Evolutionary conservation across 176 grass and related monocot genomes (phyloP).

Genomic region (Oryza glumipatula): DNA sequence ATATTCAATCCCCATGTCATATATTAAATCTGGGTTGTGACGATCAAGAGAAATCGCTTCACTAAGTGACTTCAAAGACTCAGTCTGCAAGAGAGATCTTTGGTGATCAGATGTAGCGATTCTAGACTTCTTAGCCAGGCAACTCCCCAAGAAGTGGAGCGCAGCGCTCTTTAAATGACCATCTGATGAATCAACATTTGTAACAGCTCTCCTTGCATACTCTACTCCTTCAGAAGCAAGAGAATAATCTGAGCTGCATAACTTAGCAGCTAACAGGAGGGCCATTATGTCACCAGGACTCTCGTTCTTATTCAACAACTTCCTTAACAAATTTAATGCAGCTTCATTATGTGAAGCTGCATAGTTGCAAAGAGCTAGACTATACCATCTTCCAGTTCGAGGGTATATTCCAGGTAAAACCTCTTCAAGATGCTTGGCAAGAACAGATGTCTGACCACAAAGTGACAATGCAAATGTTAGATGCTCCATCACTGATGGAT

Average conservation of each 20-base stretch:
- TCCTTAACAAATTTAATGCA: constrained; percentile 85
- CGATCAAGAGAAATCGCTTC: constrained; percentile 62
- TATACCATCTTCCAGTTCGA: constrained; percentile 86
- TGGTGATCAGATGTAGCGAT: constrained; percentile 82
- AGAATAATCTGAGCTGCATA: constrained; percentile 64
- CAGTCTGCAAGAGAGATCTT: constrained; percentile 73
- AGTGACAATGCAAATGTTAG: constrained; percentile 88
- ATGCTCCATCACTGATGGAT: constrained; percentile 87
- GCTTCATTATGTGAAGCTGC: constrained; percentile 59
- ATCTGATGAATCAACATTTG: constrained; percentile 50
- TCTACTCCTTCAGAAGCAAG: constrained; percentile 84
- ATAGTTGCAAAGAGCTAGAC: constrained; percentile 79
- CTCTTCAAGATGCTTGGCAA: constrained; percentile 81
- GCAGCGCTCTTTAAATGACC: constrained; percentile 75
- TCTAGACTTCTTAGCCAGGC: constrained; percentile 77
- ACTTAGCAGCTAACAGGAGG: constrained; percentile 85
- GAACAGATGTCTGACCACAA: constrained; percentile 75
- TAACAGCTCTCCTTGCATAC: constrained; percentile 76
- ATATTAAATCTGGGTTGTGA: constrained; percentile 72
- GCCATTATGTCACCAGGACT: constrained; percentile 71
- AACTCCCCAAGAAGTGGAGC: constrained; percentile 74
- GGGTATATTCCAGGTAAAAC: constrained; percentile 85
- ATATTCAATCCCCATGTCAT: constrained; percentile 81
- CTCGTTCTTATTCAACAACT: constrained; percentile 81
- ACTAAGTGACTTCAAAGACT: constrained; percentile 80